A percentile compares a stretch with the other conserved stretches of the same genome.
Conservation (phyloP, 129 eudicot species). For the carrot (Daucus carota) region DNA sequence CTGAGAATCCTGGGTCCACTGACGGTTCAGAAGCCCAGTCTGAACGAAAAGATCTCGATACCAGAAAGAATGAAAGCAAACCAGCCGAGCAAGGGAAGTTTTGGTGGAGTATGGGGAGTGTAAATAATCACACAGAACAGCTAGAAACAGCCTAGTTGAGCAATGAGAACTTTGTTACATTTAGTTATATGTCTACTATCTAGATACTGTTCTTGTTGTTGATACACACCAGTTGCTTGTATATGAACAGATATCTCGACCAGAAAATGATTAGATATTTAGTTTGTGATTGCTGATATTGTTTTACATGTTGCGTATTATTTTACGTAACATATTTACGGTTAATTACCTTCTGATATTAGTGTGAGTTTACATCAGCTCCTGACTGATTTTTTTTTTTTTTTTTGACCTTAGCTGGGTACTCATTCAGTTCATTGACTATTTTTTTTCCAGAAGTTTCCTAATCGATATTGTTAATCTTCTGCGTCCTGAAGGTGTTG, state of each 20-base stretch:
- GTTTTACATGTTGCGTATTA: not conserved
- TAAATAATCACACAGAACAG: constrained; percentile 56
- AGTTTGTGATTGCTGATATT: not conserved
- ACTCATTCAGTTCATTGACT: not conserved
- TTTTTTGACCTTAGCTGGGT: too few species aligned
- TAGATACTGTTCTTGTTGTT: not conserved
- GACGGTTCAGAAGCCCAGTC: constrained; percentile 35
- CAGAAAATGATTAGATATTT: not conserved
- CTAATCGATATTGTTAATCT: not conserved
- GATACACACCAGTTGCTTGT: not conserved
- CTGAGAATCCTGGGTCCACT: constrained; percentile 72
- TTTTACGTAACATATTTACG: not conserved
- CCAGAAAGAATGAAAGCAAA: constrained; percentile 31
- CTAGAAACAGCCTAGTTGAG: constrained; percentile 67
- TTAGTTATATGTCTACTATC: not conserved
- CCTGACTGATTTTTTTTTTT: not conserved
- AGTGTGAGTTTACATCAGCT: not conserved
- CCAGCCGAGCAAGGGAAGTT: constrained; percentile 29
- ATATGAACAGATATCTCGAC: not conserved
- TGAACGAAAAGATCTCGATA: constrained; percentile 25
- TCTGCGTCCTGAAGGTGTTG: too few species aligned
- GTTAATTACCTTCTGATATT: not conserved
- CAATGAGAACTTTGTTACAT: constrained; percentile 45
- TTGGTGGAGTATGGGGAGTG: constrained; percentile 55
- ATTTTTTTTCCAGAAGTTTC: not conserved